Base-by-base conservation (phyloP, 768 basidiomycete species). In the Psilocybe sp. region DNA sequence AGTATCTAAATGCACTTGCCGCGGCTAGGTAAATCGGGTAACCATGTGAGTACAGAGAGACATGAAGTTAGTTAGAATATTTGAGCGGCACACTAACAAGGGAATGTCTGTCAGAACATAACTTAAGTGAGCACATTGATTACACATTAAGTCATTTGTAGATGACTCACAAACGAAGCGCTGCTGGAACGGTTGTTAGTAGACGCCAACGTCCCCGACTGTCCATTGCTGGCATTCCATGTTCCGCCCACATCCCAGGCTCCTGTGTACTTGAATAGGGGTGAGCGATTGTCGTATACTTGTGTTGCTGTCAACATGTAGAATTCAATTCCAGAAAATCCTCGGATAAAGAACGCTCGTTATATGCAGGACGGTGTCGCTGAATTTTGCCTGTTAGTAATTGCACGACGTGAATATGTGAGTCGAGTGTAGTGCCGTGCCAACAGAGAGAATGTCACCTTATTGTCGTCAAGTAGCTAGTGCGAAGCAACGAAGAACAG, bases 1-100 rank as follows among this genome's bases (percentile, higher is more conserved):
- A 69, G 51, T 67, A 67, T 23, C 62, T 63, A 37, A 69, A 63
- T 1, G 56, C 65, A 31, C 56, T 53, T 2, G 64, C 67, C 14
- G 62, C 59, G 13, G 45, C 64, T 67, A 37, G 14, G 32, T 39
- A 2, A 13, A 43, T 18, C 12, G 3, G 3, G 14, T 14, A 20
- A 35, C 14, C 15, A 16, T 36, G 12, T 35, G 13, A 13, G 11
- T 23, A 34, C 3, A 10, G 23, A 23, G 4, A n/a, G 6, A 44
- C 3, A 28, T 3, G 23, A 28, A 3, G 23, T 28, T 28, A 28
- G 23, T 28, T 7, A 7, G 23, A 28, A 7, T 28, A 28, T n/a
- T n/a, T n/a, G 14, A 18, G 42, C n/a, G 34, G 20, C 31, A 38
- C 10, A 39, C 58, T 51, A 20, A 56, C 56, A 33, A 15, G 55